These are phyloP conservation scores for Claviceps purpurea DNA, from an alignment of 2,329 filamentous ascomycete genomes.

Conservation along the genomic window DNA sequence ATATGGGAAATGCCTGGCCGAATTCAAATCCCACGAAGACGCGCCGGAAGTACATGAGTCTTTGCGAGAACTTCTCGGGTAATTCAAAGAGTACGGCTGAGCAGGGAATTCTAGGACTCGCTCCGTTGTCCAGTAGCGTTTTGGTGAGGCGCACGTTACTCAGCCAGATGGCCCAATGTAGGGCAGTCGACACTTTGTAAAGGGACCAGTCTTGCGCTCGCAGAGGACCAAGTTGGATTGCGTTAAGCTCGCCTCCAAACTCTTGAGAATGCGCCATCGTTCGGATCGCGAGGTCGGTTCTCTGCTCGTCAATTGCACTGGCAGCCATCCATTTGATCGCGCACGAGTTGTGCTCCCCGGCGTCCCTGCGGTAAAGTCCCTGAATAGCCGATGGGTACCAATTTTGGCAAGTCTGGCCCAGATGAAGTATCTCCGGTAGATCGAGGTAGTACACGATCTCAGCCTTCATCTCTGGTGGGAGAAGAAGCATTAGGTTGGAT, in stretches of 20 bases:
- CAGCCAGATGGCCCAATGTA: not conserved
- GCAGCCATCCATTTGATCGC: slow-evolving; percentile 4
- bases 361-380: not conserved
- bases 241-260: slow-evolving; percentile 1
- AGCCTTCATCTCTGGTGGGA: slow-evolving; percentile 1
- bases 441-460: not conserved
- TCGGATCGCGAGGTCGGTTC: not conserved
- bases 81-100: not conserved
- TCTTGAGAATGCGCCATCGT: not conserved
- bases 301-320: not conserved
- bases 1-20: not conserved
- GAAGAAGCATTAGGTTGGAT: not conserved
- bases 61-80: not conserved
- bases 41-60: not conserved
- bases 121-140: not conserved
- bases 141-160: not conserved
- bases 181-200: not conserved
- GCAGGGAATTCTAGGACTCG: not conserved
- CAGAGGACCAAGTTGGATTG: no score
- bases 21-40: not conserved
- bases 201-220: not conserved
- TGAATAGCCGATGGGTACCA: not conserved
- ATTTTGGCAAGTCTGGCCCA: not conserved
- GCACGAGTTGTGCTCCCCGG: not conserved
- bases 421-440: not conserved